Evolutionary conservation across 164 flowering plant species (phyloP).

Genomic region (Akebia trifoliata): DNA sequence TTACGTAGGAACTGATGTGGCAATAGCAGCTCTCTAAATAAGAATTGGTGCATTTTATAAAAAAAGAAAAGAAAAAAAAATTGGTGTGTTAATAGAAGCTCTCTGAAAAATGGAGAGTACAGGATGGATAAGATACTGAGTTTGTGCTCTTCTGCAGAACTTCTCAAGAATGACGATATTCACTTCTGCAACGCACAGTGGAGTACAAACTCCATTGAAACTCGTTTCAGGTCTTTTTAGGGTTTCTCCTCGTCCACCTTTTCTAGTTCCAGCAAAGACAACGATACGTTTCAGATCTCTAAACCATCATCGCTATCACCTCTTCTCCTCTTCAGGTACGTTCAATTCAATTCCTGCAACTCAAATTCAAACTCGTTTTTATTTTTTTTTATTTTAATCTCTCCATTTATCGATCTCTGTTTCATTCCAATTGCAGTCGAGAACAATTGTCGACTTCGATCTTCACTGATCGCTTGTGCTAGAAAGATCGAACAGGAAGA

Average conservation of each 20-base stretch:
- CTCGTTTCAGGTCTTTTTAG: constrained; percentile 5
- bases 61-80: too few species aligned
- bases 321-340: constrained; percentile 2
- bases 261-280: not conserved
- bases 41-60: too few species aligned
- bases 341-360: not conserved
- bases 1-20: too few species aligned
- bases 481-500: constrained; percentile 41
- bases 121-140: too few species aligned
- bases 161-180: not conserved
- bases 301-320: not conserved
- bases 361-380: not conserved
- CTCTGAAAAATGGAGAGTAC: too few species aligned
- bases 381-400: not conserved
- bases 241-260: constrained; percentile 7
- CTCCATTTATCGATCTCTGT: not conserved
- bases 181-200: not conserved
- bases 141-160: too few species aligned
- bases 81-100: too few species aligned
- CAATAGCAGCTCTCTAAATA: too few species aligned
- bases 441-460: constrained; percentile 6
- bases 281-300: not conserved
- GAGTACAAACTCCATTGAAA: constrained; percentile 3
- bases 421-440: constrained; percentile 22
- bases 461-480: constrained; percentile 30